phyloP scores from a whole-genome alignment of 2,329 filamentous ascomycete genomes.

The Lasiodiplodia gonubiensis region DNA sequence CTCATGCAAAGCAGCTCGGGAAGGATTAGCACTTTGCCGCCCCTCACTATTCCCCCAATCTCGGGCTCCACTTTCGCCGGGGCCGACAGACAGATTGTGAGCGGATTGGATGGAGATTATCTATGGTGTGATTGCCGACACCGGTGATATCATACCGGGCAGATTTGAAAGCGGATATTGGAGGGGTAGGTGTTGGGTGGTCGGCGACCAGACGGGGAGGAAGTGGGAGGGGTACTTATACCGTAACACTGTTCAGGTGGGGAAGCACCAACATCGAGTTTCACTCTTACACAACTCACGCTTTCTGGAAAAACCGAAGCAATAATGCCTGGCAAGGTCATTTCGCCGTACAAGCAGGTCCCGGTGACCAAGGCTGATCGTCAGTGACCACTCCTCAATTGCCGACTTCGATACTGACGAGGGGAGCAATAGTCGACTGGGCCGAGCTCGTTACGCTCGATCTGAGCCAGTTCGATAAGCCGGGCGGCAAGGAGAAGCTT shows the following conservation, averaged over 20 bases:
- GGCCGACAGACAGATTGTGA: not conserved
- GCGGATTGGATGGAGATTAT: conserved; percentile 23
- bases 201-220: conserved; percentile 7
- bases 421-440: conserved; percentile 49
- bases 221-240: conserved; percentile 24
- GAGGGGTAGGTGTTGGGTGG: conserved; percentile 1
- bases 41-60: conserved; percentile 1
- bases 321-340: conserved; percentile 30
- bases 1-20: not conserved
- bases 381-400: conserved; percentile 12
- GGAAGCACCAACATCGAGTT: not conserved
- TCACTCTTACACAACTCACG: not conserved
- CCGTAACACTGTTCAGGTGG: not conserved
- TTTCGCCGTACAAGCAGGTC: conserved; percentile 39
- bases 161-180: conserved; percentile 19
- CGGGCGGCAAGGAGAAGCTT: conserved; percentile 60
- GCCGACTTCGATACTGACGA: not conserved
- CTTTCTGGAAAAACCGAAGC: conserved; percentile 4
- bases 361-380: conserved; percentile 40
- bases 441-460: conserved; percentile 65
- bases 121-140: conserved; percentile 27
- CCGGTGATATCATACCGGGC: conserved; percentile 16
- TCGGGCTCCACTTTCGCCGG: conserved; percentile 18
- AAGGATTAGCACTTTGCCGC: conserved; percentile 1
- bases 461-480: conserved; percentile 59